These are phyloP conservation scores for Macrocybe gigantea DNA, from an alignment of 768 basidiomycete genomes.

Conservation along the genomic window DNA sequence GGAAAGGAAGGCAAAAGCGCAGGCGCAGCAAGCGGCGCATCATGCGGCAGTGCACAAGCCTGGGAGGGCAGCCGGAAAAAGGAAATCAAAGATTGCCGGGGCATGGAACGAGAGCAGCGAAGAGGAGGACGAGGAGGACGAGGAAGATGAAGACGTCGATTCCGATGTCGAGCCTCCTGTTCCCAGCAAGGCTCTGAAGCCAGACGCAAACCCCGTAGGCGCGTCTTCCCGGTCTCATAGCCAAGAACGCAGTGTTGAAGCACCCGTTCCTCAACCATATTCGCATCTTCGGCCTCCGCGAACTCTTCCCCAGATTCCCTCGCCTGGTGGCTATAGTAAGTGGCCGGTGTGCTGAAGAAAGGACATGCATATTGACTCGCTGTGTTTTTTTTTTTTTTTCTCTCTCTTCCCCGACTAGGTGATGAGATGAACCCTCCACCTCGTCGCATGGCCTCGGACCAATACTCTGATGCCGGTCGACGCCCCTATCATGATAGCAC, in stretches of 20 bases:
- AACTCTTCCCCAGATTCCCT: slow-evolving; percentile 61
- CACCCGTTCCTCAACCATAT: slow-evolving; percentile 20
- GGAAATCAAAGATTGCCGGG: slow-evolving; percentile 51
- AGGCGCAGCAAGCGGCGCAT: slow-evolving; percentile 79
- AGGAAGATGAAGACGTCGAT: slow-evolving; percentile 70
- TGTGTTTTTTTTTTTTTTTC: slow-evolving; percentile 7
- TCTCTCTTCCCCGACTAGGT: slow-evolving; percentile 14
- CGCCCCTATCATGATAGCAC: slow-evolving; percentile 54
- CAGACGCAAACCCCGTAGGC: slow-evolving; percentile 17
- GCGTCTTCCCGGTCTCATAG: slow-evolving; percentile 22
- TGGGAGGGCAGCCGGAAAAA: slow-evolving; percentile 62
- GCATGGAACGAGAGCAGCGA: slow-evolving; percentile 72
- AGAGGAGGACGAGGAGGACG: slow-evolving; percentile 84
- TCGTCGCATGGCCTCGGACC: slow-evolving; percentile 51
- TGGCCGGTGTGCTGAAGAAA: slow-evolving; percentile 12
- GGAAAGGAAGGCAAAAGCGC: slow-evolving; percentile 77
- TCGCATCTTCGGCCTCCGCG: slow-evolving; percentile 53
- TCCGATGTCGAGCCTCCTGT: slow-evolving; percentile 43
- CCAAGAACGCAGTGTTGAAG: slow-evolving; percentile 18
- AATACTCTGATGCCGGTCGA: slow-evolving; percentile 39
- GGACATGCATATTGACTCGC: too few species aligned
- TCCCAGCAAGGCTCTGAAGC: slow-evolving; percentile 14
- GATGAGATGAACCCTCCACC: slow-evolving; percentile 32
- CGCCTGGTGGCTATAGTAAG: slow-evolving; percentile 37
- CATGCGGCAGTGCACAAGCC: slow-evolving; percentile 74